Conservation (phyloP, 2,329 filamentous ascomycete genomes). For the Torrubiellomyces zombiae region DNA sequence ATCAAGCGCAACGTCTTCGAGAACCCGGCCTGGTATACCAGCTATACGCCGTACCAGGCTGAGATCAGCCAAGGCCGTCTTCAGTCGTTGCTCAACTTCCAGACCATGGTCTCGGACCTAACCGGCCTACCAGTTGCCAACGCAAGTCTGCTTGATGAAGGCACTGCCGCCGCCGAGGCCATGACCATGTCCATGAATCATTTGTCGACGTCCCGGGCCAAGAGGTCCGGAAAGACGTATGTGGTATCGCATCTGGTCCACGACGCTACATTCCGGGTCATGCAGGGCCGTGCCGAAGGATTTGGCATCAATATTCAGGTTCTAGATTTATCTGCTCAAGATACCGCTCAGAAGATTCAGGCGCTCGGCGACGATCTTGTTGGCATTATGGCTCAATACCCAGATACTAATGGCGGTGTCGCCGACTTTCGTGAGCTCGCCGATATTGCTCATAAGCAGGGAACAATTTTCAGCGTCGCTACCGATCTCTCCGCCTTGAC, state of each 20-base stretch:
- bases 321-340: slow-evolving; percentile 51
- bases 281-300: slow-evolving; percentile 74
- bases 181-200: slow-evolving; percentile 84
- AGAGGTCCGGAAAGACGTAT: slow-evolving; percentile 61
- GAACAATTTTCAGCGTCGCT: slow-evolving; percentile 68
- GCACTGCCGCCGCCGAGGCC: slow-evolving; percentile 83
- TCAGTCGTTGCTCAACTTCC: slow-evolving; percentile 87
- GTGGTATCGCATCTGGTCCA: slow-evolving; percentile 72
- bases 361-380: slow-evolving; percentile 66
- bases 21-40: slow-evolving; percentile 93
- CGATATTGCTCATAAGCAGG: slow-evolving; percentile 59
- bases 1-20: slow-evolving; percentile 88
- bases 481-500: slow-evolving; percentile 84
- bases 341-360: slow-evolving; percentile 45
- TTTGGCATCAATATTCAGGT: slow-evolving; percentile 70
- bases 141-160: slow-evolving; percentile 79
- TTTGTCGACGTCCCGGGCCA: slow-evolving; percentile 53
- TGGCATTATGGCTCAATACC: slow-evolving; percentile 88
- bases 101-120: slow-evolving; percentile 80
- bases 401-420: slow-evolving; percentile 71
- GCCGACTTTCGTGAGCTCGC: slow-evolving; percentile 59
- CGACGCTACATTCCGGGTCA: slow-evolving; percentile 70
- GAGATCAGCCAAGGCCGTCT: slow-evolving; percentile 92
- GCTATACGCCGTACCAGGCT: slow-evolving; percentile 92
- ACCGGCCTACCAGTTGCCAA: slow-evolving; percentile 80